phyloP scores from a whole-genome alignment of 305 asterid species.

The Fraxinus sp. region DNA sequence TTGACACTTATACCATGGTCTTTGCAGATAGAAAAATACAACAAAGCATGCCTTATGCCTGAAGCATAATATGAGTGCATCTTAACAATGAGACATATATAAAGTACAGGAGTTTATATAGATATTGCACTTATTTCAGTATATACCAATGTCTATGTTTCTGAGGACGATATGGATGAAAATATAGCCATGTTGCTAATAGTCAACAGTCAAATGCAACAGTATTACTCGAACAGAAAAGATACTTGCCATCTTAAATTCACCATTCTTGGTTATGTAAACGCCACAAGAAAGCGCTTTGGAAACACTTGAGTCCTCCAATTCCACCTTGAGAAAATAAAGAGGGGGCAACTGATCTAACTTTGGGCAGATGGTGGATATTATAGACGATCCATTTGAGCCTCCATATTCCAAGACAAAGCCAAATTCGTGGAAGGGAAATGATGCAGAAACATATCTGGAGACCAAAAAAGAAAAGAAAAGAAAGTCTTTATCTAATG shows the following conservation, averaged over 20 bases:
- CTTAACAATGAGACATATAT: neutral
- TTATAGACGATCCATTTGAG: conserved; percentile 47
- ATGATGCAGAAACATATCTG: conserved; percentile 52
- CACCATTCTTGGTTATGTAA: conserved; percentile 33
- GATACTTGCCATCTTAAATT: conserved; percentile 31
- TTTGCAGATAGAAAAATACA: conserved; percentile 12
- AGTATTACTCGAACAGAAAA: conserved; percentile 10
- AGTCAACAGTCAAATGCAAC: conserved; percentile 15
- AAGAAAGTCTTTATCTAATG: conserved; percentile 22
- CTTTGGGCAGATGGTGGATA: conserved; percentile 42
- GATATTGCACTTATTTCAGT: neutral
- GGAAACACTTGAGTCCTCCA: conserved; percentile 45
- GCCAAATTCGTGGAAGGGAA: conserved; percentile 53
- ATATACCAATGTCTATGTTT: neutral
- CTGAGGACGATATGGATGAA: neutral
- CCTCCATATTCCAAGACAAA: conserved; percentile 72
- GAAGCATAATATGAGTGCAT: conserved; percentile 7
- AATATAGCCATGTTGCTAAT: conserved; percentile 7
- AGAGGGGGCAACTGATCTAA: conserved; percentile 39
- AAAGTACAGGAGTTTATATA: conserved; percentile 6
- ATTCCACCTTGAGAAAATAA: conserved; percentile 61
- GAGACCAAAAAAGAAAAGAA: conserved; percentile 24
- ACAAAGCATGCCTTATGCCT: conserved; percentile 7
- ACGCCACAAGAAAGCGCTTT: conserved; percentile 51
- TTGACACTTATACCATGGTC: conserved; percentile 9